A percentile compares a stretch with the other conserved stretches of the same genome.
These are phyloP conservation scores for Baudoinia panamericana DNA, from an alignment of 495 filamentous ascomycete genomes.

Conservation along the genomic window DNA sequence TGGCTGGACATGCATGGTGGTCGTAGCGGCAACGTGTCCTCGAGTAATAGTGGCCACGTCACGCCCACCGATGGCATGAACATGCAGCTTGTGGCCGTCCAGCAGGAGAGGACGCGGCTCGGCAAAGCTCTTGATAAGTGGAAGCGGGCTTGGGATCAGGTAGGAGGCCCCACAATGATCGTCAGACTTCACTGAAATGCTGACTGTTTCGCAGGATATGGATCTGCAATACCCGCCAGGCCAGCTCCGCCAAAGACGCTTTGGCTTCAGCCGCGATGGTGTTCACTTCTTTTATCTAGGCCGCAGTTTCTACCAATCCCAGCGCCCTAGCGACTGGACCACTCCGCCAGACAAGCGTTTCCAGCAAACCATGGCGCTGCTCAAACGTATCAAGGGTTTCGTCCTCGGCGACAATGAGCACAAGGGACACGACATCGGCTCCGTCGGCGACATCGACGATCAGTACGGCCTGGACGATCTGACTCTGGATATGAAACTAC, in stretches of 20 bases:
- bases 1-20: slow-evolving; percentile 31
- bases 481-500: slow-evolving; percentile 52
- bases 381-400: slow-evolving; percentile 44
- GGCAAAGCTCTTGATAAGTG: slow-evolving; percentile 46
- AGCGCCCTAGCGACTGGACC: slow-evolving; percentile 33
- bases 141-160: slow-evolving; percentile 34
- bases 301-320: slow-evolving; percentile 37
- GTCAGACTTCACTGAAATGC: background rate
- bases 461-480: slow-evolving; percentile 45
- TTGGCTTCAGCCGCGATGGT: slow-evolving; percentile 52
- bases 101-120: slow-evolving; percentile 24
- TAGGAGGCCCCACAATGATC: background rate
- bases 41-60: slow-evolving; percentile 31
- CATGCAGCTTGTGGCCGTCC: background rate
- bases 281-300: slow-evolving; percentile 55
- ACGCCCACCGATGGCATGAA: slow-evolving; percentile 34
- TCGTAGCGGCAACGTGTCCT: slow-evolving; percentile 31
- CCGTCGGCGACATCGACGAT: slow-evolving; percentile 46
- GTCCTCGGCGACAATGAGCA: slow-evolving; percentile 39
- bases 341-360: slow-evolving; percentile 44
- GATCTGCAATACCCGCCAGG: slow-evolving; percentile 44
- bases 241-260: slow-evolving; percentile 33
- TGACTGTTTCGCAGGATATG: slow-evolving; percentile 48
- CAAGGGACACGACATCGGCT: slow-evolving; percentile 43
- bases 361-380: slow-evolving; percentile 40